A percentile compares a stretch with the other conserved stretches of the same genome.
phyloP scores from a whole-genome alignment of 345 rosid species.

The Pistacia vera region DNA sequence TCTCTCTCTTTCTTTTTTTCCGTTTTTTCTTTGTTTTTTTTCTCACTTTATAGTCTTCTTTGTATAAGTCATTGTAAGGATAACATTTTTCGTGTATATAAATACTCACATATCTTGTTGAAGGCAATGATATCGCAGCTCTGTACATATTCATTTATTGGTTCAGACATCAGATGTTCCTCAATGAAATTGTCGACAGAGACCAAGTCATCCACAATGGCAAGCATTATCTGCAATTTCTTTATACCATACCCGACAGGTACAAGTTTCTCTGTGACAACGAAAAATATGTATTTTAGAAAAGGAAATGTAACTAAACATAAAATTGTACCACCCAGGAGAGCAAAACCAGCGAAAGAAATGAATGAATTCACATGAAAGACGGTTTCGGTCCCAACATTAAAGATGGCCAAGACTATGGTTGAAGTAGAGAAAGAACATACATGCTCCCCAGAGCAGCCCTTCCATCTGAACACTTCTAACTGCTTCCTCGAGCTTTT shows the following conservation, averaged over 20 bases:
- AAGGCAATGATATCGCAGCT: too few species aligned
- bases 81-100: too few species aligned
- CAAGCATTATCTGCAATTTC: constrained; percentile 57
- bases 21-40: too few species aligned
- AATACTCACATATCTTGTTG: too few species aligned
- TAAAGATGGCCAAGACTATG: not conserved
- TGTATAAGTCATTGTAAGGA: too few species aligned
- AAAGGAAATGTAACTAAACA: not conserved
- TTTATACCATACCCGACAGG: constrained; percentile 83
- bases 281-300: not conserved
- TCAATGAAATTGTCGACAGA: too few species aligned
- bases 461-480: constrained; percentile 69
- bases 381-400: not conserved
- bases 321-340: not conserved
- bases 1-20: too few species aligned
- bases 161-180: too few species aligned
- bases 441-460: constrained; percentile 75
- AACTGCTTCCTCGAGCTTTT: constrained; percentile 80
- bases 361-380: not conserved
- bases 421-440: constrained; percentile 19
- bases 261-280: constrained; percentile 63
- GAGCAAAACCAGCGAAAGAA: not conserved
- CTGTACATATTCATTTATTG: too few species aligned
- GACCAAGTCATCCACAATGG: too few species aligned
- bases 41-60: too few species aligned